phyloP scores from a whole-genome alignment of 208 protist genomes.

The Leishmania braziliensis region DNA sequence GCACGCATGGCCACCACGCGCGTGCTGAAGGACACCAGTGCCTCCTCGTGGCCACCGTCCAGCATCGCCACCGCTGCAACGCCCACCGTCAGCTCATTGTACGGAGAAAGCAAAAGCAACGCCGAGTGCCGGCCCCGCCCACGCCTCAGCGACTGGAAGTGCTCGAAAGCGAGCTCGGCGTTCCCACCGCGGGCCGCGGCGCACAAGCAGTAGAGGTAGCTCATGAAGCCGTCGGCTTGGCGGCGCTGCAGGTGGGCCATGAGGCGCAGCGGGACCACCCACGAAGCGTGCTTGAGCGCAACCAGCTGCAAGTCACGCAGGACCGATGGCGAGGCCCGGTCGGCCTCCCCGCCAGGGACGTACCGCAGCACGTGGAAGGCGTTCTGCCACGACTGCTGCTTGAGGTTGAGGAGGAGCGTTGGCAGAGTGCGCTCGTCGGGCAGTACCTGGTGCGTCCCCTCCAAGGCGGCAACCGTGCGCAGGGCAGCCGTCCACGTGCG shows the following conservation, averaged over 20 bases:
- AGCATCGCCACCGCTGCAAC: constrained; percentile 69
- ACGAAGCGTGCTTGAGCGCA: constrained; percentile 68
- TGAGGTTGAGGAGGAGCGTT: constrained; percentile 64
- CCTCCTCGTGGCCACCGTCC: constrained; percentile 46
- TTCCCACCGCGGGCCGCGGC: constrained; percentile 56
- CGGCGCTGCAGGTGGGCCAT: constrained; percentile 31
- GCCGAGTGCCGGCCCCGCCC: constrained; percentile 21
- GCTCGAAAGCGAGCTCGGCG: constrained; percentile 18
- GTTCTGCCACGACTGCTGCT: constrained; percentile 67
- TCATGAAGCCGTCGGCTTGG: constrained; percentile 65
- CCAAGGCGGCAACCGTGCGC: constrained; percentile 35
- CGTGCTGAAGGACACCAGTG: constrained; percentile 32
- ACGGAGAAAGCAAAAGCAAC: constrained; percentile 28
- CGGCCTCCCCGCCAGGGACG: constrained; percentile 9
- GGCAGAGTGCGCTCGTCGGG: constrained; percentile 56
- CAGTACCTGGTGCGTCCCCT: constrained; percentile 24
- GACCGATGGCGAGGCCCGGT: constrained; percentile 25
- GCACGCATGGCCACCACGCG: constrained; percentile 29
- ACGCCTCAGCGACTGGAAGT: constrained; percentile 26
- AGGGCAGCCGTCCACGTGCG: constrained; percentile 63
- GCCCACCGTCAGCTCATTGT: constrained; percentile 72
- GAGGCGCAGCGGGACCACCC: constrained; percentile 49
- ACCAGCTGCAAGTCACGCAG: constrained; percentile 75
- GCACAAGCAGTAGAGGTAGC: constrained; percentile 78
- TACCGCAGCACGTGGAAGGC: constrained; percentile 71